Conservation (phyloP, 495 filamentous ascomycete species). For the Tirmania nivea region DNA sequence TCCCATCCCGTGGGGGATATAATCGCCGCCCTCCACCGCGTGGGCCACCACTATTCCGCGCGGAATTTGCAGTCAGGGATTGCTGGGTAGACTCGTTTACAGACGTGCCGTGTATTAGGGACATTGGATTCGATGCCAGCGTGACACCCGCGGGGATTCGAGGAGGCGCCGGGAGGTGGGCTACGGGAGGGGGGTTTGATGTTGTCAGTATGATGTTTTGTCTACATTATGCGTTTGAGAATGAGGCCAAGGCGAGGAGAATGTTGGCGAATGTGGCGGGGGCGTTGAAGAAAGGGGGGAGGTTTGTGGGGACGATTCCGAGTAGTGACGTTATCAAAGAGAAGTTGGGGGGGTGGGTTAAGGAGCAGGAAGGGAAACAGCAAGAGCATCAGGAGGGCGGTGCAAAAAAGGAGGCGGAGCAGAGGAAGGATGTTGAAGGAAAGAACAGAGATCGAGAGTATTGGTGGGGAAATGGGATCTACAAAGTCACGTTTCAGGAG, state of each 20-base stretch:
- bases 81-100: conserved; percentile 66
- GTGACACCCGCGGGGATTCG: conserved; percentile 30
- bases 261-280: conserved; percentile 91
- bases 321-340: conserved; percentile 70
- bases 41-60: conserved; percentile 47
- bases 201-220: conserved; percentile 98
- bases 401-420: conserved; percentile 16
- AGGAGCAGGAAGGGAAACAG: conserved; percentile 27
- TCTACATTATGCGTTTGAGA: conserved; percentile 97
- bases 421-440: conserved; percentile 10
- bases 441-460: conserved; percentile 15
- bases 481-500: conserved; percentile 67
- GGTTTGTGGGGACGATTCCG: conserved; percentile 81
- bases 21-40: conserved; percentile 27
- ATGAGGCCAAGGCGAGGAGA: conserved; percentile 59
- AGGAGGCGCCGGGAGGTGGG: conserved; percentile 33
- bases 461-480: conserved; percentile 75
- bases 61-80: conserved; percentile 67
- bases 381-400: conserved; percentile 23
- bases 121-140: conserved; percentile 62
- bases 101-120: conserved; percentile 50
- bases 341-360: conserved; percentile 32
- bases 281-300: conserved; percentile 72
- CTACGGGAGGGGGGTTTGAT: conserved; percentile 61
- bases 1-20: conserved; percentile 30